Base-by-base conservation (phyloP, 768 basidiomycete genomes). In the Flagelloscypha sp. region DNA sequence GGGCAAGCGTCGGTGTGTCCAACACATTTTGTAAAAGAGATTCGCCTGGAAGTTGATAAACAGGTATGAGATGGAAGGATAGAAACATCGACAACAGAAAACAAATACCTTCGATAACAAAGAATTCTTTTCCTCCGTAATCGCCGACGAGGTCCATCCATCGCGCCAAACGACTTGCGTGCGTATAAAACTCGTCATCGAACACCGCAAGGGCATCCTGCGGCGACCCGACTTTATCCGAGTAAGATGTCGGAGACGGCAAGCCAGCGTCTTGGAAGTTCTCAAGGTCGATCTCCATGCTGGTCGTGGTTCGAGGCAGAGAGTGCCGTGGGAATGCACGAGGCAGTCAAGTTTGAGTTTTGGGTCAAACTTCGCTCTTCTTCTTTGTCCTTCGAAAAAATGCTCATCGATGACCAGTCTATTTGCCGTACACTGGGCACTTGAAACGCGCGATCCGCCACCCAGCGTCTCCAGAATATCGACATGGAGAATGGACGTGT, bases 71-170 rank as follows among this genome's bases (percentile, higher is more conserved):
- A 30, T n/a, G 30, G 8, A 28, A 35, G 12, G 2, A 24, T 27
- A 9, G 17, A 18, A 25, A n/a, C 17, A 15, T 13, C 28, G 23
- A 27, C n/a, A n/a, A n/a, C n/a, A n/a, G n/a, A 30, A 33, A 8
- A 27, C 13, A 43, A 49, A 24, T 49, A 74, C 79, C 79, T 51
- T 82, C 78, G 38, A 84, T 59, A 25, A 81, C 46, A 47, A 84
- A 84, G 11, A 65, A 63, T 48, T 84, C 81, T 23, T 49, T 66
- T 1, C 81, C 81, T 15, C 75, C 79, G 50, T 80, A 83, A 47
- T 80, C 81, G 3, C 79, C 78, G 19, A 83, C 55, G 7, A 83
- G 59, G 50, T 83, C 80, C 79, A 83, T 81, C 74, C 70, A 73
- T 38, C 72, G 49, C 9, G 62, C 66, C 18, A 48, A 40, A 38